phyloP scores from a whole-genome alignment of 805 yeast species.

The Yueomyces sp. region DNA sequence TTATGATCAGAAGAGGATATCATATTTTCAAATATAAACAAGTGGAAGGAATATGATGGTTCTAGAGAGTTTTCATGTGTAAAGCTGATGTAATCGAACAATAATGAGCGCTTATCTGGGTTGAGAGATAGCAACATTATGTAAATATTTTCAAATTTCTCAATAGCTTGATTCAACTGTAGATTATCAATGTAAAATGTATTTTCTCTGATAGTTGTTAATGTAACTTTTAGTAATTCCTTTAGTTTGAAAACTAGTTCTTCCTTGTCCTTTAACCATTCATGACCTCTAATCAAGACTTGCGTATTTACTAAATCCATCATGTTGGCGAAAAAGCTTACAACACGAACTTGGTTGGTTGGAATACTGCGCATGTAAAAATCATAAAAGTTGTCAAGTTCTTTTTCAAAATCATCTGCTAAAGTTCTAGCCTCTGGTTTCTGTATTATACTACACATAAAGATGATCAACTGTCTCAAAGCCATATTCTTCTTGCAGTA shows the following conservation, averaged over 20 bases:
- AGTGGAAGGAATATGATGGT: conserved; percentile 32
- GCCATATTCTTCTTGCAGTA: conserved; percentile 57
- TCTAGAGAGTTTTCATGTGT: conserved; percentile 9
- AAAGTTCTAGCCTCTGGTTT: conserved; percentile 30
- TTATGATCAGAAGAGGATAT: conserved; percentile 36
- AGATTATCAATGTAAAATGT: conserved; percentile 34
- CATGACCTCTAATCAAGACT: conserved; percentile 30
- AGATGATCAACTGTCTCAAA: conserved; percentile 42
- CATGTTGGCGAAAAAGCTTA: conserved; percentile 47
- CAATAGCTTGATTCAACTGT: conserved; percentile 57
- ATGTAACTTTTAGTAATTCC: conserved; percentile 15
- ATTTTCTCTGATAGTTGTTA: conserved; percentile 14
- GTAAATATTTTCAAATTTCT: conserved; percentile 41
- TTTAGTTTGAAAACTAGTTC: conserved; percentile 16
- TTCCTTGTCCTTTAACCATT: conserved; percentile 46
- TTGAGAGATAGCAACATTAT: conserved; percentile 25
- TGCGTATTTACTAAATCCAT: conserved; percentile 52
- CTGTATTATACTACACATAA: conserved; percentile 22
- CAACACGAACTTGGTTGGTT: conserved; percentile 21
- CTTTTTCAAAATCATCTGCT: conserved; percentile 39
- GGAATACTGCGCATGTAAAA: conserved; percentile 34
- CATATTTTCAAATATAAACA: conserved; percentile 42
- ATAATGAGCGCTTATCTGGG: conserved; percentile 22
- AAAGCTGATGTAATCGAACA: conserved; percentile 32
- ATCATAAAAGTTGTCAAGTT: conserved; percentile 35